Conservation (phyloP, 164 flowering plant species). For the Vitis rupestris region DNA sequence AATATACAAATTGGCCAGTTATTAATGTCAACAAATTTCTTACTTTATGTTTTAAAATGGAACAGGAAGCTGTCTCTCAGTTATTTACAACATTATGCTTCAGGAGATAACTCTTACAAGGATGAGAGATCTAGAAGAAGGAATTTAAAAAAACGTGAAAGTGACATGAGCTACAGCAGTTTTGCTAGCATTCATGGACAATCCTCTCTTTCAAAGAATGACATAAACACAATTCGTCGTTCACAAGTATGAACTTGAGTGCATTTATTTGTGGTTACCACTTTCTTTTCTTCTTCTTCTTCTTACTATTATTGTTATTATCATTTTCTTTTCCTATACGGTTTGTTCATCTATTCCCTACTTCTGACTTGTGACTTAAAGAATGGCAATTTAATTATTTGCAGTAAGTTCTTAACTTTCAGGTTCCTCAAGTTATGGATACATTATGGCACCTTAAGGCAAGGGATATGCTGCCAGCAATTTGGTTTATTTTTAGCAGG, state of each 20-base stretch:
- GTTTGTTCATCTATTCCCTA: too few species aligned
- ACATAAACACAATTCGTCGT: conserved; percentile 67
- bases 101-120: conserved; percentile 39
- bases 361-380: not conserved
- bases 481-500: conserved; percentile 97
- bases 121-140: conserved; percentile 69
- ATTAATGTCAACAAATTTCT: not conserved
- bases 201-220: conserved; percentile 67
- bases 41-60: conserved; percentile 12
- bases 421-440: conserved; percentile 92
- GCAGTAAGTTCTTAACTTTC: conserved; percentile 14
- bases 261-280: not conserved
- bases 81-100: conserved; percentile 58
- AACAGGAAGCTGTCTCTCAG: conserved; percentile 82
- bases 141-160: conserved; percentile 52
- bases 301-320: not conserved
- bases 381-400: conserved; percentile 4
- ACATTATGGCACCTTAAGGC: conserved; percentile 71
- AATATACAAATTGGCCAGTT: too few species aligned
- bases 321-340: not conserved
- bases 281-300: not conserved
- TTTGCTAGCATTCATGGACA: conserved; percentile 25
- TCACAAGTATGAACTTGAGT: conserved; percentile 57
- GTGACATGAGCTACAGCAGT: conserved; percentile 24
- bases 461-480: conserved; percentile 91